Evolutionary conservation across 2,329 filamentous ascomycete genomes (phyloP), one percentile per base, ranked within the genome.

Genomic region (Aspergillus intermedius): DNA sequence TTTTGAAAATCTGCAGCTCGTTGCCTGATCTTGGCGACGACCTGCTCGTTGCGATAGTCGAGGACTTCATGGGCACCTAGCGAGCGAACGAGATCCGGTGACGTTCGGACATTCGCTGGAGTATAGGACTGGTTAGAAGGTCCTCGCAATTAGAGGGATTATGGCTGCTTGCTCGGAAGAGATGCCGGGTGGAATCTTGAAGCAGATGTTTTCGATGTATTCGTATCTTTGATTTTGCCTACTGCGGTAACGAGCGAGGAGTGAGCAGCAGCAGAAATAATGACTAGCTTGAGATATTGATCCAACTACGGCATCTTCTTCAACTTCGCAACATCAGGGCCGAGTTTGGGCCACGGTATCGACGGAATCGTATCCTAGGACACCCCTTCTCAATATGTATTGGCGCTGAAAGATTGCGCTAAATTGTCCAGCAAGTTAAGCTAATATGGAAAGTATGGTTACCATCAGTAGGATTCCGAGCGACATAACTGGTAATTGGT

Each of bases 111-210:
- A 68, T 2, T 61, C 55, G 37, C 64, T 62, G 0, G 70, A 72
- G 44, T 71, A 74, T 1, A 74, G 48, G 0, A 67, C 69, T 4
- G 74, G 59, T 62, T 60, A 69, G 1, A 72, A 59, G 4, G 72
- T 76, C 5, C 61, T 52, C 0, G 62, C 60, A 3, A 70, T 73
- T 2, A 75, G 51, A 2, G 71, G 71, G 6, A 74, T 45, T 0
- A 73, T 72, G 2, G 63, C 63, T 4, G 68, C 71, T 28, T 70
- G 52, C 13, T 59, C 61, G 0, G 45, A 54, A 0, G 61, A 54
- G 10, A 71, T 61, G 1, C 44, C 53, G 1, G 47, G 23, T 0
- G 72, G 70, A 0, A 75, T 49, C 7, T 63, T 63, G 54, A 73
- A 75, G 48, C 61, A 70, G 46, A 74, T 72, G 5, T 54, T 49